Evolutionary conservation across 192 early-diverging fungal species (phyloP).

Genomic region (Mortierella antarctica): DNA sequence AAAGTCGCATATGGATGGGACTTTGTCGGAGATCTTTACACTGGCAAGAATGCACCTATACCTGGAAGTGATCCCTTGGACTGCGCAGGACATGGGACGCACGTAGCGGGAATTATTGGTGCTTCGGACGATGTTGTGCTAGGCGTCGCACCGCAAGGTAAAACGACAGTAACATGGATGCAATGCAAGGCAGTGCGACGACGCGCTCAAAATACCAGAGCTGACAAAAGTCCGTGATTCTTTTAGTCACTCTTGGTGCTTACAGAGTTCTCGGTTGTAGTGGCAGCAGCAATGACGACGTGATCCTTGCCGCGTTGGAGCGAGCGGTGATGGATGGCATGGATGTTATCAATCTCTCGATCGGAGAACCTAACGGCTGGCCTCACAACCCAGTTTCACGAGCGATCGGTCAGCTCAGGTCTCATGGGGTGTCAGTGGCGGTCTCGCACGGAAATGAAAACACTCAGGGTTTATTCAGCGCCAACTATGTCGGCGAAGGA

Average conservation of each 20-base stretch:
- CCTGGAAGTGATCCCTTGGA: constrained; percentile 63
- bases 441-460: constrained; percentile 75
- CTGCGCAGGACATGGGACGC: constrained; percentile 72
- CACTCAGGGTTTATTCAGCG: constrained; percentile 64
- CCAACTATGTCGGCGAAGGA: constrained; percentile 65
- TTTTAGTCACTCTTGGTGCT: constrained; percentile 67
- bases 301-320: constrained; percentile 81
- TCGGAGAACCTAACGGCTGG: constrained; percentile 73
- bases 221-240: background rate
- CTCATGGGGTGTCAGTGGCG: constrained; percentile 57
- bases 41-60: constrained; percentile 54
- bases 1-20: constrained; percentile 68
- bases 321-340: constrained; percentile 71
- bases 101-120: constrained; percentile 74
- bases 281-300: constrained; percentile 68
- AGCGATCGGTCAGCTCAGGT: constrained; percentile 60
- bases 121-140: constrained; percentile 63
- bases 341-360: constrained; percentile 85
- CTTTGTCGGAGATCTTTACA: constrained; percentile 62
- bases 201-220: background rate
- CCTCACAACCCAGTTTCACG: constrained; percentile 65
- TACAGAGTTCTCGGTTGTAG: constrained; percentile 87
- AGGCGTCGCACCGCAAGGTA: constrained; percentile 85
- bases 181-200: too few relatives aligned
- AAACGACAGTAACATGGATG: background rate